phyloP scores from a whole-genome alignment of 2,329 filamentous ascomycete genomes.

The Penicillium sp. region DNA sequence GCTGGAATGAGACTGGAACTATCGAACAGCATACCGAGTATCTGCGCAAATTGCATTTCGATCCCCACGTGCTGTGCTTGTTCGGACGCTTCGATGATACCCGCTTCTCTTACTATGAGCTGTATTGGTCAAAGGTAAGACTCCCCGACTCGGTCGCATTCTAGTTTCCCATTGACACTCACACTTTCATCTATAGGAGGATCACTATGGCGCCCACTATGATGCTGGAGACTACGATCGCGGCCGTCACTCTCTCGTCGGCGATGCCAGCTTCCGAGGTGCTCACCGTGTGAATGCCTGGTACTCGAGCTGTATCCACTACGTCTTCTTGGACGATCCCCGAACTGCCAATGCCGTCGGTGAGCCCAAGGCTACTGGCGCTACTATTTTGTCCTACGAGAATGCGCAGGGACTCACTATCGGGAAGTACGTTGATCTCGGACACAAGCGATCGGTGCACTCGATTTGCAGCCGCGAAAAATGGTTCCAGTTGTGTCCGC shows the following conservation, averaged over 20 bases:
- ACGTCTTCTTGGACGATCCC: slow-evolving; percentile 59
- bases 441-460: slow-evolving; percentile 63
- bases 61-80: slow-evolving; percentile 69
- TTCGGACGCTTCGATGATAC: slow-evolving; percentile 70
- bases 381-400: slow-evolving; percentile 70
- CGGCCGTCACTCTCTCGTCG: slow-evolving; percentile 60
- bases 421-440: slow-evolving; percentile 70
- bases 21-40: slow-evolving; percentile 73
- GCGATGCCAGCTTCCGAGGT: slow-evolving; percentile 56
- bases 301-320: slow-evolving; percentile 60
- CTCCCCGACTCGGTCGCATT: neutral
- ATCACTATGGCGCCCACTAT: slow-evolving; percentile 60
- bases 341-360: slow-evolving; percentile 55
- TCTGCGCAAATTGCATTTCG: slow-evolving; percentile 64
- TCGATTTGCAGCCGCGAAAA: slow-evolving; percentile 25
- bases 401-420: slow-evolving; percentile 70
- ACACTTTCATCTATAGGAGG: slow-evolving; percentile 47
- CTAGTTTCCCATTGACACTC: neutral
- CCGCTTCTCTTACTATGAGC: slow-evolving; percentile 74
- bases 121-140: slow-evolving; percentile 70
- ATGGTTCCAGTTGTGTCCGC: slow-evolving; percentile 44
- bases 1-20: slow-evolving; percentile 77
- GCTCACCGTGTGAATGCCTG: slow-evolving; percentile 57
- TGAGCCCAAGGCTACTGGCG: slow-evolving; percentile 71
- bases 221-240: slow-evolving; percentile 57